These are phyloP conservation scores for Chlorociboria aeruginascens DNA, from an alignment of 495 filamentous ascomycete genomes.

Conservation along the genomic window DNA sequence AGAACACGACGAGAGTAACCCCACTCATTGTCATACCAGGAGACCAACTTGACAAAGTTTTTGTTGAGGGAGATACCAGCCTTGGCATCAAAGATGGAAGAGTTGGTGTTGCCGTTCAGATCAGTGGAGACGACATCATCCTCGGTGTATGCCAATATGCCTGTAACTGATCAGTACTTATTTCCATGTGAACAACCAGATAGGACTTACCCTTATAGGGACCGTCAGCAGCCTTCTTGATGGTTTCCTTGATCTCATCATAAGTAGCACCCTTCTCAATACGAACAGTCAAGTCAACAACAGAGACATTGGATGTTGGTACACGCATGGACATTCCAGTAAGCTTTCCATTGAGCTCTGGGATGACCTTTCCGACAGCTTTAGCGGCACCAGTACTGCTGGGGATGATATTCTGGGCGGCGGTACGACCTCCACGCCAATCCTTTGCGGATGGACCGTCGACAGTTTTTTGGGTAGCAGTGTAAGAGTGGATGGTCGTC, in stretches of 20 bases:
- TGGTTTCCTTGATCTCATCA: conserved; percentile 82
- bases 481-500: conserved; percentile 99
- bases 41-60: conserved; percentile 97
- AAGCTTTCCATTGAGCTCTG: conserved; percentile 94
- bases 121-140: conserved; percentile 93
- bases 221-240: conserved; percentile 82
- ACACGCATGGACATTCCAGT: conserved; percentile 99
- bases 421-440: conserved; percentile 97
- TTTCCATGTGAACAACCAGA: background rate
- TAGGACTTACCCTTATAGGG: conserved; percentile 64
- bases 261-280: conserved; percentile 82
- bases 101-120: conserved; percentile 79
- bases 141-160: conserved; percentile 90
- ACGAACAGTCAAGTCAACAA: conserved; percentile 93
- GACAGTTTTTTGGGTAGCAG: conserved; percentile 98
- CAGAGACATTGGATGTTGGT: conserved; percentile 95
- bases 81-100: conserved; percentile 99
- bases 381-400: conserved; percentile 98
- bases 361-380: conserved; percentile 99
- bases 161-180: conserved; percentile 34
- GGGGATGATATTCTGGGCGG: conserved; percentile 99
- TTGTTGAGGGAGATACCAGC: conserved; percentile 96
- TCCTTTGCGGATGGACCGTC: conserved; percentile 97
- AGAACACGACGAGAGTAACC: conserved; percentile 98
- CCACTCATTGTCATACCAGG: conserved; percentile 78